Evolutionary conservation across 2,329 filamentous ascomycete genomes (phyloP).

Genomic region (Fusarium chuoi): DNA sequence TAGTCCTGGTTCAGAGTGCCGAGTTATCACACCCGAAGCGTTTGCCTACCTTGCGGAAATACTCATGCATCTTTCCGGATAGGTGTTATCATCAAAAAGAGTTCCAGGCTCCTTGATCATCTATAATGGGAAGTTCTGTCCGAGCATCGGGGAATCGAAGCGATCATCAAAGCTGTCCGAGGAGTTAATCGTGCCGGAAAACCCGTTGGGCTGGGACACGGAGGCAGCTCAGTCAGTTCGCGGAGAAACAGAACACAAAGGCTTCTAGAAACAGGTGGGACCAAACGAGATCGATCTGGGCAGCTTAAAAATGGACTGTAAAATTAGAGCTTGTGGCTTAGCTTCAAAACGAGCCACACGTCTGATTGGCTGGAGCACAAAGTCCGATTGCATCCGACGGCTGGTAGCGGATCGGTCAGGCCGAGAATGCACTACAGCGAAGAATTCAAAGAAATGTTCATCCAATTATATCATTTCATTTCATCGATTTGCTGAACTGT

Average conservation of each 20-base stretch:
- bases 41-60: neutral
- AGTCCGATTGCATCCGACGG: constrained; percentile 30
- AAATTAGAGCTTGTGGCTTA: constrained; percentile 31
- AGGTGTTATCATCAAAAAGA: neutral
- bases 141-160: neutral
- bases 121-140: constrained; percentile 9
- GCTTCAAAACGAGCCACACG: constrained; percentile 10
- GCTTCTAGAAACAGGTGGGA: constrained; percentile 19
- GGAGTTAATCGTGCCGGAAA: constrained; percentile 14
- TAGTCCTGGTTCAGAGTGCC: constrained; percentile 8
- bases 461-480: constrained; percentile 23
- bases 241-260: constrained; percentile 20
- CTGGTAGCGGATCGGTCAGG: constrained; percentile 38
- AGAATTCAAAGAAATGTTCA: constrained; percentile 7
- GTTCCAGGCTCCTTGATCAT: neutral
- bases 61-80: neutral
- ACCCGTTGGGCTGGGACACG: constrained; percentile 10
- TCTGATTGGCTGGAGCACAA: constrained; percentile 28
- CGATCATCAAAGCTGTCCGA: neutral
- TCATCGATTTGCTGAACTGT: constrained; percentile 4
- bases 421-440: constrained; percentile 32
- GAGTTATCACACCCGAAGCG: neutral
- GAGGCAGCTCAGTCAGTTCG: constrained; percentile 4
- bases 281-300: constrained; percentile 32
- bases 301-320: constrained; percentile 20